phyloP scores from a whole-genome alignment of 1,284 basidiomycete species.

The Blastosporella zonata region DNA sequence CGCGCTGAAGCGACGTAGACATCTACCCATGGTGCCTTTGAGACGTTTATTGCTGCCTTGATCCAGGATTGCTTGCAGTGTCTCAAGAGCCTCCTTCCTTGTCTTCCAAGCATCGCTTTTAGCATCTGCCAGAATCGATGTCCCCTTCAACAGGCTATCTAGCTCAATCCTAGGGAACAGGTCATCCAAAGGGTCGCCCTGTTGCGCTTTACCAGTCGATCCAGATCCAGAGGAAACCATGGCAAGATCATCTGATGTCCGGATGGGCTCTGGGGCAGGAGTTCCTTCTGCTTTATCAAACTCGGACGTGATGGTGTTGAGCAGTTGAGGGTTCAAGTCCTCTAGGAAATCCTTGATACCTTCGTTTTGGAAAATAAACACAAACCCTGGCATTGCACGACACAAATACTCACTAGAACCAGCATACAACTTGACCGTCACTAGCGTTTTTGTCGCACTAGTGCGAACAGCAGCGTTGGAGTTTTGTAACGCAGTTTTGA shows the following conservation, averaged over 20 bases:
- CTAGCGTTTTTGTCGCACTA: slow-evolving; percentile 92
- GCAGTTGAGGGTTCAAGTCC: slow-evolving; percentile 91
- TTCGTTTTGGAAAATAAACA: slow-evolving; percentile 50
- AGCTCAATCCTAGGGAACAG: slow-evolving; percentile 95
- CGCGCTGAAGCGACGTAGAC: slow-evolving; percentile 6
- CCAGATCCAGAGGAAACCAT: slow-evolving; percentile 42
- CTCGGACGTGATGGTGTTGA: slow-evolving; percentile 88
- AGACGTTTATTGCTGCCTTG: slow-evolving; percentile 90
- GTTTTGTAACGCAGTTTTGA: slow-evolving; percentile 86
- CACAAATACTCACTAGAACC: slow-evolving; percentile 67
- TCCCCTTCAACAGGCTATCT: slow-evolving; percentile 84
- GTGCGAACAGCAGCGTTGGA: slow-evolving; percentile 94
- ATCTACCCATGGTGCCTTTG: slow-evolving; percentile 85
- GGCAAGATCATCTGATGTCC: slow-evolving; percentile 73
- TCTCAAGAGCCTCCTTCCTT: slow-evolving; percentile 94
- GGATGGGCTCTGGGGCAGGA: slow-evolving; percentile 76
- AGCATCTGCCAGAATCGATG: slow-evolving; percentile 76
- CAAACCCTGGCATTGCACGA: not conserved
- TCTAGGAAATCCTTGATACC: slow-evolving; percentile 91
- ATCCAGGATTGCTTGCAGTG: slow-evolving; percentile 80
- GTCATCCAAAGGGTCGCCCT: slow-evolving; percentile 81
- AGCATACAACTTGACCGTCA: slow-evolving; percentile 90
- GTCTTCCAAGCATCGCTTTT: slow-evolving; percentile 97
- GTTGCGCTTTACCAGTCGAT: slow-evolving; percentile 37
- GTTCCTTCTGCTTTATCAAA: slow-evolving; percentile 93